Evolutionary conservation across 371 early-diverging fungal species (phyloP), one percentile per base, ranked within the genome.

Genomic region (Mortierella sp.): DNA sequence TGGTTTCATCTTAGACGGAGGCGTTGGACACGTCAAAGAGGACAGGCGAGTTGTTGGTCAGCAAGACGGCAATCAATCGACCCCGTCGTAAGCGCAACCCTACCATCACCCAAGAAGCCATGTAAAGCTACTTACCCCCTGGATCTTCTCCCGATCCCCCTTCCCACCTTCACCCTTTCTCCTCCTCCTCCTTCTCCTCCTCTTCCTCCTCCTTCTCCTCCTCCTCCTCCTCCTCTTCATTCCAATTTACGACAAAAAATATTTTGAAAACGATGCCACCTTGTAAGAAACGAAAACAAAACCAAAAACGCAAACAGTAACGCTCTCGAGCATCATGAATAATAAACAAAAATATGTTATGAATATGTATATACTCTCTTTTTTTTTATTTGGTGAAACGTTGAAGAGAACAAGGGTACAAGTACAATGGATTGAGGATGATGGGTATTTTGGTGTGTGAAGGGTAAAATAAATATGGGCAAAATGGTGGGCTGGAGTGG

Each of bases 41-140:
- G 55, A 85, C 82, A 49, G 85, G 85, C 54, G 70, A 75, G 71
- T 14, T 85, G 41, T 68, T 85, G 76, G 82, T 76, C 54, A 85
- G 74, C 75, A 79, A 74, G 75, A 82, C 85, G 46, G 63, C 76
- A 10, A 70, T 73, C 24, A 78, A 70, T 68, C 82, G 85, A 71
- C 85, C 85, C 27, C 85, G 85, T 29, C 78, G 85, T 1, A 60
- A 55, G 55, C 85, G 85, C 32, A 73, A 43, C 4, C 56, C 82
- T 3, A 70, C 81, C 29, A 6, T 48, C 4, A 55, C 75, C 46
- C 55, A 75, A 21, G 77, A 49, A 32, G 63, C 8, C 2, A 16
- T 60, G 60, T 60, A 16, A 63, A 21, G 5, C 51, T 21, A 5
- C 16, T 10, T 14, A 48, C 48, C 2, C 51, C 21, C 16, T 14